Evolutionary conservation across 202 grass and related monocot species (phyloP).

Genomic region (Musa balbisiana): DNA sequence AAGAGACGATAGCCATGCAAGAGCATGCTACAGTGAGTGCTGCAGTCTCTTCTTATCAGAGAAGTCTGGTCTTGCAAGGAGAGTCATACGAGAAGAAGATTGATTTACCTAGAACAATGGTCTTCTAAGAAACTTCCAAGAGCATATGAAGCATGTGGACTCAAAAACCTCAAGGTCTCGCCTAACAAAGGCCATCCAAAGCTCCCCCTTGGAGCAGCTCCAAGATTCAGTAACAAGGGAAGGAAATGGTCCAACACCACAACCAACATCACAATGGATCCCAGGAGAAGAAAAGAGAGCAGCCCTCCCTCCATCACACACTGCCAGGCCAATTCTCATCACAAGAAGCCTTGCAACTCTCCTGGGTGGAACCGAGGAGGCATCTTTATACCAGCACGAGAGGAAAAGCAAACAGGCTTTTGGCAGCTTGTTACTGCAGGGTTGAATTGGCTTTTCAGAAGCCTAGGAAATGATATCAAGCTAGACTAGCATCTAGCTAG

Average conservation of each 20-base stretch:
- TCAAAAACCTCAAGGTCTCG: slow-evolving; percentile 68
- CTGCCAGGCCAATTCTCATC: slow-evolving; percentile 9
- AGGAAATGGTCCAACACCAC: slow-evolving; percentile 61
- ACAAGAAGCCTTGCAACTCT: slow-evolving; percentile 15
- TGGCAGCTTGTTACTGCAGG: slow-evolving; percentile 19
- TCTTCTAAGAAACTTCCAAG: slow-evolving; percentile 65
- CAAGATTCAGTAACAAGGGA: slow-evolving; percentile 49
- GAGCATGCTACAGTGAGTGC: too few relatives aligned
- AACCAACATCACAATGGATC: slow-evolving; percentile 33
- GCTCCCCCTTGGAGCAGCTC: slow-evolving; percentile 46
- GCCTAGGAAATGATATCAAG: slow-evolving; percentile 2
- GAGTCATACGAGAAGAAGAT: neutral
- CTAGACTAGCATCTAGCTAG: slow-evolving; percentile 45
- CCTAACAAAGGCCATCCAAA: slow-evolving; percentile 82
- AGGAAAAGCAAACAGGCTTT: slow-evolving; percentile 38
- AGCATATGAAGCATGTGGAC: slow-evolving; percentile 58
- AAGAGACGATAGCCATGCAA: neutral
- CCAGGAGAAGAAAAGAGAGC: slow-evolving; percentile 20
- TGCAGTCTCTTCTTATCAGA: too few relatives aligned
- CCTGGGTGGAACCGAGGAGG: slow-evolving; percentile 26
- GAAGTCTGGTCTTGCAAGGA: too few relatives aligned
- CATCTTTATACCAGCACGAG: slow-evolving; percentile 31
- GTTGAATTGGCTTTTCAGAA: slow-evolving; percentile 13
- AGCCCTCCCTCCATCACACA: slow-evolving; percentile 37
- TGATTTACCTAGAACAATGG: slow-evolving; percentile 61